Evolutionary conservation across 2,329 filamentous ascomycete species (phyloP), one percentile per base, ranked within the genome.

Genomic region (Scedosporium apiospermum): DNA sequence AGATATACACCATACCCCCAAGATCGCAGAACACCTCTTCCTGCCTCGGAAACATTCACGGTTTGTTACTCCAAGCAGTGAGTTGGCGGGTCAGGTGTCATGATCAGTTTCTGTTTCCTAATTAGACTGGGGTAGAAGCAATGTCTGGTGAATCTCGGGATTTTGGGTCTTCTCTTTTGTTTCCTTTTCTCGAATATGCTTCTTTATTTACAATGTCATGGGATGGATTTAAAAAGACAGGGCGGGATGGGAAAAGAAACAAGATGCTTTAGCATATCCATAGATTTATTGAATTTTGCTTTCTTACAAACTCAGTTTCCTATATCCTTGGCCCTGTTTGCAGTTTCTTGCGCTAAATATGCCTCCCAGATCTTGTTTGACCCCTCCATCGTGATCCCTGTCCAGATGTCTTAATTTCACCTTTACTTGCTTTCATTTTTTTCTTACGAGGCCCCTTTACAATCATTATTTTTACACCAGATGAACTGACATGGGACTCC

Each of bases 151-250:
- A 38, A 38, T 38, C 51, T 26, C 18, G 51, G 18, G 51, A 27
- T 14, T 18, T 23, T 55, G 51, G 21, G 51, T 16, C 18, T 23
- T 55, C 14, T 53, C 21, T 26, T 26, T 26, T 23, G 27, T 27
- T 42, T 41, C 34, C 58, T 55, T 44, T 63, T 44, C 23, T 55
- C 10, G 10, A 38, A 38, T 38, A 38, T 9, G 12, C 18, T 60
- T 63, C 60, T 58, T 60, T 62, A 4, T 62, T 27, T 58, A 41
- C 38, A 49, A 23, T 23, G 59, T 38, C 34, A 18, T 23, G 41
- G 46, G 46, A 42, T 18, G 26, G 21, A n/a, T 38, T 23, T 18
- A 57, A 21, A 57, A 60, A 60, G 38, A 60, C 38, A 26, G 34
- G 58, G 18, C 58, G 18, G 58, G 41, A 34, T 38, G 23, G 55